These are phyloP conservation scores for Nemania diffusa DNA, from an alignment of 2,329 filamentous ascomycete species.

Conservation along the genomic window DNA sequence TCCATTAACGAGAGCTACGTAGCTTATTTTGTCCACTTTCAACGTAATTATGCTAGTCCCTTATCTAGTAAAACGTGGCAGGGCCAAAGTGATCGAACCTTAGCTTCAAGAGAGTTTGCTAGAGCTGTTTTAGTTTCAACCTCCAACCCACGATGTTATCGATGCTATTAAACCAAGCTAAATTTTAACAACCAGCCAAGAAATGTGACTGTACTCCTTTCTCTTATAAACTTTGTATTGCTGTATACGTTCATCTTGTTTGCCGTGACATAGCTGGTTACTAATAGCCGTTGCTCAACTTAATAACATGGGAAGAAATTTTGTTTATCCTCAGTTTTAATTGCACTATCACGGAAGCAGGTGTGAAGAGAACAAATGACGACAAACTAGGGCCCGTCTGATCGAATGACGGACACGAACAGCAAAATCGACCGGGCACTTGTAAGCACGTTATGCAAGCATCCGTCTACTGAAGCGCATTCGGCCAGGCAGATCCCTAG, in stretches of 20 bases:
- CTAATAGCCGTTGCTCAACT: background rate
- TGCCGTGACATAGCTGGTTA: too few species aligned
- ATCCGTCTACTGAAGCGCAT: conserved; percentile 53
- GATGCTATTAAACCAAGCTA: background rate
- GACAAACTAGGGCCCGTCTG: conserved; percentile 39
- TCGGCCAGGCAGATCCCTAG: conserved; percentile 52
- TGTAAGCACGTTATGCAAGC: conserved; percentile 54
- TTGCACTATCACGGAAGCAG: conserved; percentile 1
- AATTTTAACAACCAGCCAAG: background rate
- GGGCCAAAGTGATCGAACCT: background rate
- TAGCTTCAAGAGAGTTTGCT: conserved; percentile 18
- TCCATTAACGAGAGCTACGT: conserved; percentile 1
- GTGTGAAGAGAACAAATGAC: conserved; percentile 40
- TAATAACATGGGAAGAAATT: background rate
- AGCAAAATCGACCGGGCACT: conserved; percentile 48
- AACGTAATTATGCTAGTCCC: background rate
- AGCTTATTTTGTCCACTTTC: conserved; percentile 5
- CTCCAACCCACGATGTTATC: conserved; percentile 3
- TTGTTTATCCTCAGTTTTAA: background rate
- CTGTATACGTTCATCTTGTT: background rate
- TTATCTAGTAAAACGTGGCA: conserved; percentile 3
- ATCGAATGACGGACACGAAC: conserved; percentile 49
- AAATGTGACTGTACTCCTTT: background rate
- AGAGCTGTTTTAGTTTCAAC: conserved; percentile 15
- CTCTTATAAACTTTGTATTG: background rate